A percentile compares a stretch with the other conserved stretches of the same genome.
phyloP scores from a whole-genome alignment of 257 asterid species.

The Solanum chiquidenum region DNA sequence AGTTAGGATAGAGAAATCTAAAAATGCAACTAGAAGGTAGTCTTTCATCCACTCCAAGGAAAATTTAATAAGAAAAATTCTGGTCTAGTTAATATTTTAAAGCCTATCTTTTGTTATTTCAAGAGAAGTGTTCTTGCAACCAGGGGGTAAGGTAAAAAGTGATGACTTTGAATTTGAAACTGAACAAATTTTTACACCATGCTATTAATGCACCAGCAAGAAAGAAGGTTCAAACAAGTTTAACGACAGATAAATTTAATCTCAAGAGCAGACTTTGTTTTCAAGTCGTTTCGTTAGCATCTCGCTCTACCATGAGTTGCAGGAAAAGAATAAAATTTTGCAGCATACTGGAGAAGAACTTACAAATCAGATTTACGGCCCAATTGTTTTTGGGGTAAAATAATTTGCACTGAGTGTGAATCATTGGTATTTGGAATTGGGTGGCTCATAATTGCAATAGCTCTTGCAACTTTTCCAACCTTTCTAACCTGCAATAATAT shows the following conservation, averaged over 20 bases:
- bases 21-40: background rate
- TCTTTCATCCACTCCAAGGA: background rate
- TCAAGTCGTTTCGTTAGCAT: background rate
- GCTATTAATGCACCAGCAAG: background rate
- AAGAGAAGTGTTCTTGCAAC: background rate
- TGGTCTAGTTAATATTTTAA: background rate
- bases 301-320: background rate
- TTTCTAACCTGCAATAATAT: constrained; percentile 43
- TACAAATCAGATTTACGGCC: constrained; percentile 90
- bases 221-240: background rate
- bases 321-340: background rate
- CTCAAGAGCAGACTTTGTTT: background rate
- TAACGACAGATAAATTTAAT: background rate
- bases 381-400: constrained; percentile 92
- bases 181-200: background rate
- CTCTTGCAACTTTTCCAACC: constrained; percentile 88
- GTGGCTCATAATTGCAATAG: constrained; percentile 92
- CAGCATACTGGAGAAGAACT: constrained; percentile 9
- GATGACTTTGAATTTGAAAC: background rate
- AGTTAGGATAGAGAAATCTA: background rate
- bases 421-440: constrained; percentile 85
- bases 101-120: too few relatives aligned
- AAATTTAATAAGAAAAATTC: background rate
- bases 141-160: background rate
- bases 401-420: constrained; percentile 80